phyloP scores from a whole-genome alignment of 768 basidiomycete species.

The Clavulina sp. region DNA sequence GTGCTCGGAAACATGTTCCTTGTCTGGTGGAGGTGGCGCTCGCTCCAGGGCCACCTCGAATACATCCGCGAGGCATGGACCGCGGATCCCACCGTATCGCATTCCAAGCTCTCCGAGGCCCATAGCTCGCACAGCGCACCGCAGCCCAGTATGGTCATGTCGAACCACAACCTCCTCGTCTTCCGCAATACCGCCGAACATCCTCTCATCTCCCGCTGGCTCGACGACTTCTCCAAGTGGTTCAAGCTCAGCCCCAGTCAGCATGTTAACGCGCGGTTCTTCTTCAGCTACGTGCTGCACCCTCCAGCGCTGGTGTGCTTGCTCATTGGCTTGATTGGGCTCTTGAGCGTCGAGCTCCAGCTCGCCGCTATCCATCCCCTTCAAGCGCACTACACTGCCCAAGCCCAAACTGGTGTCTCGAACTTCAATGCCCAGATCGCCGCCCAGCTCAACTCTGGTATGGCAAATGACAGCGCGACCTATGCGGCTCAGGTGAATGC shows the following conservation, averaged over 20 bases:
- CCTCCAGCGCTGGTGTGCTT: slow-evolving; percentile 81
- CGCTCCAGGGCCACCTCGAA: slow-evolving; percentile 44
- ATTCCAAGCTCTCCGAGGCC: slow-evolving; percentile 45
- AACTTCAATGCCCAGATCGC: slow-evolving; percentile 59
- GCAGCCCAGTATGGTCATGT: slow-evolving; percentile 40
- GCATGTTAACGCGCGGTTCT: slow-evolving; percentile 66
- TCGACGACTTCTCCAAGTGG: slow-evolving; percentile 32
- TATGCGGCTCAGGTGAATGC: slow-evolving; percentile 68
- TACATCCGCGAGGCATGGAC: slow-evolving; percentile 55
- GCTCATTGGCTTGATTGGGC: slow-evolving; percentile 80
- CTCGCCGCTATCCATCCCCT: slow-evolving; percentile 62
- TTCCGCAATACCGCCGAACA: slow-evolving; percentile 51
- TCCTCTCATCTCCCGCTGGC: slow-evolving; percentile 52
- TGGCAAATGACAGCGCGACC: slow-evolving; percentile 58
- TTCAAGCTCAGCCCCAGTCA: slow-evolving; percentile 42
- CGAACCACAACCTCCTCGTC: slow-evolving; percentile 62
- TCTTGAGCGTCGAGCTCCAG: slow-evolving; percentile 76
- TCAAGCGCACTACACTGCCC: slow-evolving; percentile 43
- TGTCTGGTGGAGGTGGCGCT: slow-evolving; percentile 82
- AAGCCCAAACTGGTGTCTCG: slow-evolving; percentile 39
- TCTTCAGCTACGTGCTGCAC: slow-evolving; percentile 81
- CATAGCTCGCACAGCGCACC: slow-evolving; percentile 47
- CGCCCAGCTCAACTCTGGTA: slow-evolving; percentile 59
- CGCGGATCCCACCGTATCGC: slow-evolving; percentile 45
- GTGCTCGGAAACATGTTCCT: slow-evolving; percentile 55